Conservation (phyloP, 768 basidiomycete genomes). For the Xerocomus potaroensis region DNA sequence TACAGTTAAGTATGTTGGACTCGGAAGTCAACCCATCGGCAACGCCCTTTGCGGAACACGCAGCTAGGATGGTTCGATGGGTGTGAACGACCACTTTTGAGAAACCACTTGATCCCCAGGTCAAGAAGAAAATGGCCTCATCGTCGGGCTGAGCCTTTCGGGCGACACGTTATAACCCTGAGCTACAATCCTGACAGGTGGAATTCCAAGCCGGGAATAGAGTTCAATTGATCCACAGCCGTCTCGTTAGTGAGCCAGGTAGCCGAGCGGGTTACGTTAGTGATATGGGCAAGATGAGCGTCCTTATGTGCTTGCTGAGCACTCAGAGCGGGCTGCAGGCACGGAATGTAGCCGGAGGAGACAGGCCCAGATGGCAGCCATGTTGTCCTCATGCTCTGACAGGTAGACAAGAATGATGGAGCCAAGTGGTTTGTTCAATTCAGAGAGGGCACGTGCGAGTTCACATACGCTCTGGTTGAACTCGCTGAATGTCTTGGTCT, state of each 20-base stretch:
- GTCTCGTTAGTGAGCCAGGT: constrained; percentile 23
- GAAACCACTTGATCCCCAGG: constrained; percentile 40
- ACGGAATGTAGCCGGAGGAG: constrained; percentile 29
- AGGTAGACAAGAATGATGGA: constrained; percentile 28
- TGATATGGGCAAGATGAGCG: constrained; percentile 27
- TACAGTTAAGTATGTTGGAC: constrained; percentile 36
- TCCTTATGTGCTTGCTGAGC: constrained; percentile 31
- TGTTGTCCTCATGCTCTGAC: constrained; percentile 33
- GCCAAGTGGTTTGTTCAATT: constrained; percentile 21
- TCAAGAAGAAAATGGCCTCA: constrained; percentile 31
- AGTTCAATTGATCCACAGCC: constrained; percentile 21
- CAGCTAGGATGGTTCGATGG: constrained; percentile 34
- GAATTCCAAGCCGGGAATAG: constrained; percentile 18
- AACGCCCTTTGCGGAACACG: constrained; percentile 29
- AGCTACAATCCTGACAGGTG: constrained; percentile 23
- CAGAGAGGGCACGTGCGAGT: neutral
- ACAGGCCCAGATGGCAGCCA: constrained; percentile 31
- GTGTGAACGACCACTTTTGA: constrained; percentile 37
- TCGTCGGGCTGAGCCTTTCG: constrained; percentile 19
- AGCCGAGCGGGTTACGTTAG: constrained; percentile 14
- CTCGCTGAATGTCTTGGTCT: constrained; percentile 21
- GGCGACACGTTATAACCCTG: constrained; percentile 6
- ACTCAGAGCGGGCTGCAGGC: constrained; percentile 31
- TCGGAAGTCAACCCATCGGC: constrained; percentile 29
- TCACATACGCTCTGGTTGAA: constrained; percentile 7